Base-by-base conservation (phyloP, 208 protist species). In the Wallacemonas sp. region DNA sequence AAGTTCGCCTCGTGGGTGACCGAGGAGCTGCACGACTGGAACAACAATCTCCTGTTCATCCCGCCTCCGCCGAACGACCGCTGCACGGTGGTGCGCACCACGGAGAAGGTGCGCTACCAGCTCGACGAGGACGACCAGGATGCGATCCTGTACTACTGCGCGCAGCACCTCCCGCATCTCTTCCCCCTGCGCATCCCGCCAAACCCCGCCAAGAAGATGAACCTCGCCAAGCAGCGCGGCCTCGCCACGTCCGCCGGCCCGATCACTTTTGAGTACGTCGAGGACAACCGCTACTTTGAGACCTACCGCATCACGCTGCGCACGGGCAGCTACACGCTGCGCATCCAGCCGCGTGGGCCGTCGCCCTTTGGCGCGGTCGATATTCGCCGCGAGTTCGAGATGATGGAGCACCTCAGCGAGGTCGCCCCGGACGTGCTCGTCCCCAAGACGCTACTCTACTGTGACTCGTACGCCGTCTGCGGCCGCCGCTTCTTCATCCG, bases 131-230 rank as follows among this genome's bases (percentile, higher is more conserved):
- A 88, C 25, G 83, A 86, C 57, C 82, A 86, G 46, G 79, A 90
- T n/a, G 72, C 81, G 44, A 92, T 93, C 74, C 49, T 90, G 1
- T 88, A 82, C 66, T 90, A 90, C 74, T 87, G 75, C 42, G 87
- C 84, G 0, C 75, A 90, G 67, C 78, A 88, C 61, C 67, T 89
- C 28, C 87, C 83, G 2, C 87, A 93, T 65, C 71, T 89, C 25
- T 90, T 93, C 36, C 82, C 82, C 16, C 68, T 89, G 16, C 52
- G 62, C 39, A 62, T 86, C n/a, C 79, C 87, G 0, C 22, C 61
- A 20, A 62, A 44, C 18, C 61, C 77, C 3, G 61, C 42, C 20
- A 20, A 57, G 16, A 65, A 66, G 64, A 75, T 87, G 71, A 57
- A 79, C 11, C 70, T 93, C 12, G 52, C 48, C n/a, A 65, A 67